Evolutionary conservation across 345 rosid genomes (phyloP).

Genomic region (Euphorbia lathyris): DNA sequence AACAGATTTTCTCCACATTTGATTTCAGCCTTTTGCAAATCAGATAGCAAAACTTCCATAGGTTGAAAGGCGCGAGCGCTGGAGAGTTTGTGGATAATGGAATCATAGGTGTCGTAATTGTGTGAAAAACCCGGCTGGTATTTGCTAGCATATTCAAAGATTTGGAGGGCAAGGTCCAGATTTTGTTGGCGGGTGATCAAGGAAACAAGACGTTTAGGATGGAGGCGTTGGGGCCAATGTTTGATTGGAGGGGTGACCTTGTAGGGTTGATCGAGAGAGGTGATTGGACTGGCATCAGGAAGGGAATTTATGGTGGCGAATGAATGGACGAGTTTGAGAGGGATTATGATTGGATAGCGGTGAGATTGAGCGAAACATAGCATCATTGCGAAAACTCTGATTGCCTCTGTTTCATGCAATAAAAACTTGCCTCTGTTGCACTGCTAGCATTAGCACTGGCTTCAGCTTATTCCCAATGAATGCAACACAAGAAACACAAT

Average conservation of each 20-base stretch:
- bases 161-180: conserved; percentile 84
- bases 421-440: no score
- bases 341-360: not conserved
- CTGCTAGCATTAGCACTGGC: no score
- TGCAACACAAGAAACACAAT: no score
- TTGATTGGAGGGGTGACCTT: conserved; percentile 71
- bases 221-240: conserved; percentile 83
- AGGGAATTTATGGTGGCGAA: conserved; percentile 8
- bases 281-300: conserved; percentile 4
- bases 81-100: conserved; percentile 70
- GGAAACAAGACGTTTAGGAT: conserved; percentile 67
- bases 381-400: not conserved
- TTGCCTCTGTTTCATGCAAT: no score
- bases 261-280: conserved; percentile 36
- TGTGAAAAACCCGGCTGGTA: conserved; percentile 66
- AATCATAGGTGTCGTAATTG: conserved; percentile 67
- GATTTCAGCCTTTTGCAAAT: conserved; percentile 44
- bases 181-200: conserved; percentile 78
- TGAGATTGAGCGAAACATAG: not conserved
- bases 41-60: conserved; percentile 58
- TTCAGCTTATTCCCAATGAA: no score
- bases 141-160: conserved; percentile 78
- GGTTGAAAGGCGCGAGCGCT: conserved; percentile 81
- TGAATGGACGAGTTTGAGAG: conserved; percentile 3
- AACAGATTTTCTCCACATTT: conserved; percentile 75